These are phyloP conservation scores for Hymenochaete sp. DNA, from an alignment of 1,284 basidiomycete genomes.

Conservation along the genomic window DNA sequence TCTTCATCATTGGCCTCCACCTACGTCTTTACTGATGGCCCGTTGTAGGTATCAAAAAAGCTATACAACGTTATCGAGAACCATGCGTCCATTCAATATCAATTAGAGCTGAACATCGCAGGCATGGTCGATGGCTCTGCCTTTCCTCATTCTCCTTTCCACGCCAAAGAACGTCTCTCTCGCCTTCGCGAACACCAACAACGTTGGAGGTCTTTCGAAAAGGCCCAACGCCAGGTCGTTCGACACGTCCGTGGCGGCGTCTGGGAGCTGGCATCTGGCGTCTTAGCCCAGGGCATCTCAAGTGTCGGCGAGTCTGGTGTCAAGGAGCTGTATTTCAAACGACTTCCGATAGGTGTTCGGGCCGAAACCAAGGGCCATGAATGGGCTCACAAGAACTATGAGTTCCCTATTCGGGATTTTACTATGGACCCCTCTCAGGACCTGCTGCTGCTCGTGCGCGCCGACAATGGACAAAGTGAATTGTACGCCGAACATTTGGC, in stretches of 20 bases:
- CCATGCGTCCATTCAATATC: constrained; percentile 38
- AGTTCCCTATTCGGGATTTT: constrained; percentile 44
- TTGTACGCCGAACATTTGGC: too few relatives aligned
- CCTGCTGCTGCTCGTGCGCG: constrained; percentile 40
- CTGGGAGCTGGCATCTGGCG: constrained; percentile 54
- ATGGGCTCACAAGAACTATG: constrained; percentile 39
- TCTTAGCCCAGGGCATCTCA: constrained; percentile 39
- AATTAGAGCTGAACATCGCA: constrained; percentile 41
- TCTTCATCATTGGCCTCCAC: background rate
- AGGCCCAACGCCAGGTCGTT: constrained; percentile 22
- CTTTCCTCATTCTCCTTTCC: constrained; percentile 18
- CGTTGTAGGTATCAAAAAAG: constrained; percentile 36
- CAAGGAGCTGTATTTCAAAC: constrained; percentile 14
- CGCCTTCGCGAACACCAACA: constrained; percentile 35
- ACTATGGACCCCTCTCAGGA: constrained; percentile 55
- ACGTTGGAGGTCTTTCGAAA: constrained; percentile 39
- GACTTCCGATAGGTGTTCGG: constrained; percentile 14
- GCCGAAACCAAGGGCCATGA: constrained; percentile 26
- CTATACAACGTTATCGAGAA: constrained; percentile 33
- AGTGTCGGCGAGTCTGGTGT: constrained; percentile 32
- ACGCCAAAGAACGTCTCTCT: constrained; percentile 31
- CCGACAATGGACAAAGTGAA: background rate
- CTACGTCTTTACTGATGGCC: background rate
- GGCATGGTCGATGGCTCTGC: constrained; percentile 41
- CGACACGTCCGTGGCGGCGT: constrained; percentile 29